Conservation (phyloP, 768 basidiomycete species). For the Calocybe indica region DNA sequence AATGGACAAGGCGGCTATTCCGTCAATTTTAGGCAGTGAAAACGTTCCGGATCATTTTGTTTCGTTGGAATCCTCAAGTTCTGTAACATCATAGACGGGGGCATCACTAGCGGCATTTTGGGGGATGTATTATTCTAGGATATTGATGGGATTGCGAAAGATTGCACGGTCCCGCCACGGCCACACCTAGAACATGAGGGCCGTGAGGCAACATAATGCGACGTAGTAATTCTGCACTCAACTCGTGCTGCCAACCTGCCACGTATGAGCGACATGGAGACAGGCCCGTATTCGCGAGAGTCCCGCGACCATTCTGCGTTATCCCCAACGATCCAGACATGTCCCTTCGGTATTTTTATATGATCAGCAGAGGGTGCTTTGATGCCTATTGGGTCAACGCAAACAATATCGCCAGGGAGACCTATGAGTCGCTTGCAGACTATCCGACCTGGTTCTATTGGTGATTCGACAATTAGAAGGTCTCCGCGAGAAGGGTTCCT, state of each 20-base stretch:
- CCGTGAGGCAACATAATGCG: conserved; percentile 2
- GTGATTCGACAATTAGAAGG: conserved; percentile 66
- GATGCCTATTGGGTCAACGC: conserved; percentile 78
- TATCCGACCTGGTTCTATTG: conserved; percentile 54
- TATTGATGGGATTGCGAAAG: conserved; percentile 37
- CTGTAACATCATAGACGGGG: no score
- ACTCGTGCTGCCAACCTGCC: conserved; percentile 59
- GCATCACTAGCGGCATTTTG: background rate
- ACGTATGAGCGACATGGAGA: conserved; percentile 73
- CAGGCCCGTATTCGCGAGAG: conserved; percentile 90
- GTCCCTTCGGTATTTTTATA: conserved; percentile 74
- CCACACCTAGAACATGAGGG: conserved; percentile 31
- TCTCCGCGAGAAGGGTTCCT: conserved; percentile 63
- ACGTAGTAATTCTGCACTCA: background rate
- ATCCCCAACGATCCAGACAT: conserved; percentile 90
- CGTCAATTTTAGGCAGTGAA: conserved; percentile 71
- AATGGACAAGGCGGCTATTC: conserved; percentile 96
- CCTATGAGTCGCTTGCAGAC: conserved; percentile 91
- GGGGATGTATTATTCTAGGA: conserved; percentile 21
- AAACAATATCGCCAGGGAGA: conserved; percentile 82
- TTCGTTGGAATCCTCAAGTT: no score
- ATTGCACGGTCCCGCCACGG: conserved; percentile 30
- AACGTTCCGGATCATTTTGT: background rate
- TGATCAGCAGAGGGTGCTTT: conserved; percentile 64
- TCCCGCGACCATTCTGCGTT: conserved; percentile 80